Evolutionary conservation across 306 rosid species (phyloP).

Genomic region (Vigna radiata): DNA sequence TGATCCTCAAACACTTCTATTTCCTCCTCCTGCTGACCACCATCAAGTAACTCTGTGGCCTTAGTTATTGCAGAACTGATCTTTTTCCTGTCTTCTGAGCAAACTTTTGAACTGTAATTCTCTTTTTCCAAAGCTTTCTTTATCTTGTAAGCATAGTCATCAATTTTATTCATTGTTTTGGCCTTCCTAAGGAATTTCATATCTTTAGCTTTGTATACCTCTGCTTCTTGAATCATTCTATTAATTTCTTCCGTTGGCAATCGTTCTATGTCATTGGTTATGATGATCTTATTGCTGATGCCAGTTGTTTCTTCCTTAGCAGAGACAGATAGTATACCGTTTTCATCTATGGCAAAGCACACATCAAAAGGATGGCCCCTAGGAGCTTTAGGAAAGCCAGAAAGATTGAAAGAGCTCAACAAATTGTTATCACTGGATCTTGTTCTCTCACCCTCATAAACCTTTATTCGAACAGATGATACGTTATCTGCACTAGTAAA

Average conservation of each 20-base stretch:
- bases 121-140: neutral
- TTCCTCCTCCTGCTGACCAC: too few relatives aligned
- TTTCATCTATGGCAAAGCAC: neutral
- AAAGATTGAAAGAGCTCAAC: neutral
- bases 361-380: neutral
- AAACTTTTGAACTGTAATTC: too few relatives aligned
- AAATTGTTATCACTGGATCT: neutral
- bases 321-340: neutral
- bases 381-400: neutral
- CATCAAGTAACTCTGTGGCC: too few relatives aligned
- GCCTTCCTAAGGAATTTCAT: neutral
- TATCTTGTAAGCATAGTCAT: neutral
- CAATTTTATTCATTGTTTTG: neutral
- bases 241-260: neutral
- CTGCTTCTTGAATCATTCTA: neutral
- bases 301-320: neutral
- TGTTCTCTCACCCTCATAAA: neutral
- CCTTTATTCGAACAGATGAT: accelerated
- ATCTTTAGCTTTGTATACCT: neutral
- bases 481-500: accelerated
- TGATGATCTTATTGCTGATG: neutral
- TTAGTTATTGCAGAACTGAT: too few relatives aligned
- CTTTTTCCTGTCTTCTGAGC: too few relatives aligned
- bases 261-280: neutral
- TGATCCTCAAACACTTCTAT: too few relatives aligned